Evolutionary conservation across 306 rosid species (phyloP), one percentile per base, ranked within the genome.

Genomic region (Rosa chinensis): DNA sequence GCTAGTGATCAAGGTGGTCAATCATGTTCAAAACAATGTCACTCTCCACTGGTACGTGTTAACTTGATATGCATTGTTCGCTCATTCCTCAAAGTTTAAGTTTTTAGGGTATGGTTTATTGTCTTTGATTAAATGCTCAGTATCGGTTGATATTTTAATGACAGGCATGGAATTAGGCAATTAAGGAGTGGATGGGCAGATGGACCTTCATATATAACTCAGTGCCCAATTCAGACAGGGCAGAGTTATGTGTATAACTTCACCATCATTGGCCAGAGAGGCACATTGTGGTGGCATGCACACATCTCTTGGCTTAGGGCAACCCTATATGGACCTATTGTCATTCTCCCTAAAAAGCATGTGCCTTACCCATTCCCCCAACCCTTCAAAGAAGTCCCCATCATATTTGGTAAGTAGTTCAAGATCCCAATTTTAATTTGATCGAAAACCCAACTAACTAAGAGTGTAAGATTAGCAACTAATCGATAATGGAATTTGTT

Each of bases 201-300:
- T 55, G 97, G 92, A 56, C 94, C 97, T 3, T 88, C 97, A 6
- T 92, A 92, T 66, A 84, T 92, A 71, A 89, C 94, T 4, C 93
- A 92, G 75, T 90, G 94, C 53, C 94, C 97, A 55, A 92, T 92
- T 81, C 94, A 81, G 20, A 82, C 84, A 21, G 90, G 94, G 13
- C 88, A 92, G 73, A 74, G 45, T 71, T 90, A 44, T 87, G 82
- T 90, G 9, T 88, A 92, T 77, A 90, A 92, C 71, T 92, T 90
- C 81, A 90, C 89, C 42, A 52, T 88, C 66, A 83, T 59, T 16
- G 88, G 97, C 18, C 94, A 90, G 67, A 78, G 92, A 76, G 97
- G 97, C 80, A 92, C 97, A 23, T 56, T 90, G 44, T 90, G 88
- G 82, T 92, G 89, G 93, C 94, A 92, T 82, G 97, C 94, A 25